phyloP scores from a whole-genome alignment of 257 asterid species.

The Solanum appendiculatum region DNA sequence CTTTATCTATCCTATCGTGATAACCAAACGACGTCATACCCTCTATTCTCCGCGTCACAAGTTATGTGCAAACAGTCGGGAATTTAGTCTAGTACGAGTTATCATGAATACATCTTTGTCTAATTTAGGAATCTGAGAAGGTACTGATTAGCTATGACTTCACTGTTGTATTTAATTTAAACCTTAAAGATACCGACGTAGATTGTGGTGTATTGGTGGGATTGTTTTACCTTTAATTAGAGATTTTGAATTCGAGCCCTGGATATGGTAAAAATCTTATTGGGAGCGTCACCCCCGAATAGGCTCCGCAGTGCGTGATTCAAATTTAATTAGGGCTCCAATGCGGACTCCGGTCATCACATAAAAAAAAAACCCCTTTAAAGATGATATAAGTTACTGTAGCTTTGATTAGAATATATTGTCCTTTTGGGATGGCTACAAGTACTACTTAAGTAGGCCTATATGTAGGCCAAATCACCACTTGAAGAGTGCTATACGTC shows the following conservation, averaged over 20 bases:
- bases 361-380: too few species aligned
- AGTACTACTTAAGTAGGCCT: not conserved
- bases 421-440: not conserved
- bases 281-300: too few species aligned
- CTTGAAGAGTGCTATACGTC: not conserved
- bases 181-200: not conserved
- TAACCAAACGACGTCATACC: not conserved
- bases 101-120: not conserved
- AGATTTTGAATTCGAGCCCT: too few species aligned
- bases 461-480: not conserved
- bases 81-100: not conserved
- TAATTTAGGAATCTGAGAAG: not conserved
- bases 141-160: not conserved
- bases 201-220: too few species aligned
- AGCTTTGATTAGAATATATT: not conserved
- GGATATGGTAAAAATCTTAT: too few species aligned
- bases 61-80: not conserved
- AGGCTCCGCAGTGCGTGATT: too few species aligned
- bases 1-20: not conserved
- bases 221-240: too few species aligned
- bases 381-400: not conserved
- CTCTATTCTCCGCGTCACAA: not conserved
- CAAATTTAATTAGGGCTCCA: too few species aligned
- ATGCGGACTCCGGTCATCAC: too few species aligned
- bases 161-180: not conserved